phyloP scores from a whole-genome alignment of 805 yeast genomes.

The Citeromyces matritensis region DNA sequence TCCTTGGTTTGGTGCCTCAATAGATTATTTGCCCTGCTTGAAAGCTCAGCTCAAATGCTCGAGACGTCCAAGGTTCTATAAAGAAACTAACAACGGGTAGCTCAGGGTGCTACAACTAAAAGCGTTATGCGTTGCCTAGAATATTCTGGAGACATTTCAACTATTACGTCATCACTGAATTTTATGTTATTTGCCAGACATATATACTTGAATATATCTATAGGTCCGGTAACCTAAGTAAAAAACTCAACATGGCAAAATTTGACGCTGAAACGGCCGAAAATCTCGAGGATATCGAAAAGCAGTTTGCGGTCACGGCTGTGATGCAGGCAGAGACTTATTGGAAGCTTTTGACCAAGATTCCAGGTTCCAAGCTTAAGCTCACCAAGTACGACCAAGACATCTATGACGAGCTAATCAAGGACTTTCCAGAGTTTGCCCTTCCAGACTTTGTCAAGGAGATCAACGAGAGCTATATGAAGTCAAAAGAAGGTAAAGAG shows the following conservation, averaged over 20 bases:
- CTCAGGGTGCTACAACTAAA: background rate
- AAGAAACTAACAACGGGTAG: background rate
- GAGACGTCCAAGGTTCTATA: background rate
- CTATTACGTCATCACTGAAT: too few species aligned
- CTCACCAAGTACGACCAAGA: constrained; percentile 62
- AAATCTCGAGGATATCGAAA: constrained; percentile 89
- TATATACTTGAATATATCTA: background rate
- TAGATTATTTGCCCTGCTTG: constrained; percentile 1
- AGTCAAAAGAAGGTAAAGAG: constrained; percentile 63
- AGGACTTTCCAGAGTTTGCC: constrained; percentile 79
- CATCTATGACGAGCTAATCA: constrained; percentile 41
- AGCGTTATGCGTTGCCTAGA: too few species aligned
- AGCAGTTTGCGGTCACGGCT: constrained; percentile 95
- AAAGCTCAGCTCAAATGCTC: background rate
- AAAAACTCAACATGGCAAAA: constrained; percentile 15
- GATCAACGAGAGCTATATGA: constrained; percentile 70
- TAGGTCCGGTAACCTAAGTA: constrained; percentile 1
- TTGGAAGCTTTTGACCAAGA: constrained; percentile 63
- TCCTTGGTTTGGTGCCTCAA: background rate
- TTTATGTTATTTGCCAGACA: background rate
- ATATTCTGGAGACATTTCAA: background rate
- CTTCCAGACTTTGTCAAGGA: constrained; percentile 38
- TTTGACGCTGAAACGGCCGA: constrained; percentile 88
- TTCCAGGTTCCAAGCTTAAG: constrained; percentile 70
- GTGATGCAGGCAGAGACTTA: constrained; percentile 92